Evolutionary conservation across 2,329 filamentous ascomycete genomes (phyloP).

Genomic region (Hypoxylon sp.): DNA sequence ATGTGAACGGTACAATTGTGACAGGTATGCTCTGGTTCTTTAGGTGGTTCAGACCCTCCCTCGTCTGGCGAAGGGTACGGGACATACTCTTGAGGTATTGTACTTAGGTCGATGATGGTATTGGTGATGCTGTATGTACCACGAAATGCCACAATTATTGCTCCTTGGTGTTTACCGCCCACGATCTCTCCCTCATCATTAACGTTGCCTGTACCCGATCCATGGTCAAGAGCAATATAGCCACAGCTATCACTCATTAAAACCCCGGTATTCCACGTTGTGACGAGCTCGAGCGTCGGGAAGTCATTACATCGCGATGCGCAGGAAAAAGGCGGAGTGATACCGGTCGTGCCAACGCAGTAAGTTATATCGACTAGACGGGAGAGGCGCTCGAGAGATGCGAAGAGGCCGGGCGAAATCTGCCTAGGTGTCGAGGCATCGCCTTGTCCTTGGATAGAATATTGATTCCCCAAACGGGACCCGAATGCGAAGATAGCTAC

Average conservation of each 20-base stretch:
- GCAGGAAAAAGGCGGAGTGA: slow-evolving; percentile 86
- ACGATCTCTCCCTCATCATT: background rate
- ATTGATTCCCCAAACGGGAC: slow-evolving; percentile 35
- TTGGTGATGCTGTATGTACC: slow-evolving; percentile 96
- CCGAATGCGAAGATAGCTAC: slow-evolving; percentile 31
- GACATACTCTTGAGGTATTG: slow-evolving; percentile 88
- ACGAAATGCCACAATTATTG: slow-evolving; percentile 88
- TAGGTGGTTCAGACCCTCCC: slow-evolving; percentile 53
- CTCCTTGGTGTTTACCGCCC: slow-evolving; percentile 40
- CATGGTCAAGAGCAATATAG: slow-evolving; percentile 90
- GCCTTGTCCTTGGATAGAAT: slow-evolving; percentile 23
- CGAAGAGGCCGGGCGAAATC: slow-evolving; percentile 76
- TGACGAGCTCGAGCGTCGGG: slow-evolving; percentile 80
- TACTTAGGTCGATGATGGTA: slow-evolving; percentile 89
- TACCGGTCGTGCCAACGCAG: slow-evolving; percentile 87
- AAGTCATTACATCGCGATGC: slow-evolving; percentile 89
- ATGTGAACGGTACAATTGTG: slow-evolving; percentile 91
- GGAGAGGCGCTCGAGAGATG: slow-evolving; percentile 87
- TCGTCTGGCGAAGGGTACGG: slow-evolving; percentile 78
- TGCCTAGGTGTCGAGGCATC: slow-evolving; percentile 38
- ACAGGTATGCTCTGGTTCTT: slow-evolving; percentile 70
- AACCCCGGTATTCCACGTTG: slow-evolving; percentile 90
- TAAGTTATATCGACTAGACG: slow-evolving; percentile 94
- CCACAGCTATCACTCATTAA: slow-evolving; percentile 92
- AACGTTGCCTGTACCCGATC: slow-evolving; percentile 37